A percentile compares a stretch with the other conserved stretches of the same genome.
Conservation (phyloP, 179 eudicot genomes). For the Nepenthes alata region DNA sequence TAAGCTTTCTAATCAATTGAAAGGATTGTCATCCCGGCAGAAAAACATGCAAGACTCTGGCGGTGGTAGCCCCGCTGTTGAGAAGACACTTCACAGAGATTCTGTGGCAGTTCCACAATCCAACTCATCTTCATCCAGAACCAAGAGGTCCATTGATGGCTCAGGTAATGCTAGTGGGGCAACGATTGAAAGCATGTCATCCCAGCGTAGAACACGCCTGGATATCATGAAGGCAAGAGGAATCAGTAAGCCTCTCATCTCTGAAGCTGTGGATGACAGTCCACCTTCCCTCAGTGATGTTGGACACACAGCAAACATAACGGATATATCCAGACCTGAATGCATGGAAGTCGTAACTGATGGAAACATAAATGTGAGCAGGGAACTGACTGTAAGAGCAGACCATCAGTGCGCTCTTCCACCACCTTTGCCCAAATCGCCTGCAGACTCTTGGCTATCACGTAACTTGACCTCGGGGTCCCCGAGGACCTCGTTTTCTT, state of each 20-base stretch:
- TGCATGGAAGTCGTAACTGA: conserved; percentile 8
- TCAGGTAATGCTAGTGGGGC: neutral
- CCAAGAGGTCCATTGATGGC: conserved; percentile 10
- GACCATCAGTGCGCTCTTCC: conserved; percentile 22
- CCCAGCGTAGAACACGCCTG: neutral
- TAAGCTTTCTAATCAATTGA: too few relatives aligned
- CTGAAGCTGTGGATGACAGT: conserved; percentile 3
- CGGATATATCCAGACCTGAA: conserved; percentile 4
- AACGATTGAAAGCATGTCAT: neutral
- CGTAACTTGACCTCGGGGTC: conserved; percentile 51
- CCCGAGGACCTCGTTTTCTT: conserved; percentile 45
- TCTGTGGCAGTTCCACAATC: conserved; percentile 20
- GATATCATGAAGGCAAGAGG: conserved; percentile 26
- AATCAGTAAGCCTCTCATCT: conserved; percentile 19
- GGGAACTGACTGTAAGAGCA: conserved; percentile 17
- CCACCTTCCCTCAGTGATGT: neutral
- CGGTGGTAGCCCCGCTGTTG: conserved; percentile 28
- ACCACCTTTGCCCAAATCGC: conserved; percentile 93
- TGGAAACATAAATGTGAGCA: conserved; percentile 13
- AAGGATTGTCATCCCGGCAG: conserved; percentile 18
- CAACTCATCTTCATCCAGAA: conserved; percentile 17
- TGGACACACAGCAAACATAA: neutral
- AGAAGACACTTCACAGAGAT: conserved; percentile 56
- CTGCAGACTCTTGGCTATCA: conserved; percentile 90
- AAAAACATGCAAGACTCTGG: conserved; percentile 19